Evolutionary conservation across 2,329 filamentous ascomycete species (phyloP).

Genomic region (Paraphaeosphaeria sporulosa): DNA sequence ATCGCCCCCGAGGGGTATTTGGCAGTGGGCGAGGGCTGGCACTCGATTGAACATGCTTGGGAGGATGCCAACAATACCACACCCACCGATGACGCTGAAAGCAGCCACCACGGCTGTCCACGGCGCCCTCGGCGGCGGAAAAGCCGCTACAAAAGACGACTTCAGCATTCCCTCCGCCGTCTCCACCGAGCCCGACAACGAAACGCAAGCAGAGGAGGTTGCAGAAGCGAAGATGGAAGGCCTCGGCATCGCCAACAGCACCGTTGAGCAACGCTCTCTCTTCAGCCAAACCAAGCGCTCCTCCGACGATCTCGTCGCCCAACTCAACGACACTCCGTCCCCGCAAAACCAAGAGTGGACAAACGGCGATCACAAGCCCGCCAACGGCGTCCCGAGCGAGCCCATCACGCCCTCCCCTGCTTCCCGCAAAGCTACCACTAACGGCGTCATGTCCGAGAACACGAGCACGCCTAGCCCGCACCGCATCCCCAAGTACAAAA

Average conservation of each 20-base stretch:
- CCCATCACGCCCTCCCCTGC: slow-evolving; percentile 26
- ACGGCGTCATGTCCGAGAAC: slow-evolving; percentile 4
- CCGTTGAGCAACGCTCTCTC: slow-evolving; percentile 24
- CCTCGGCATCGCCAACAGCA: slow-evolving; percentile 29
- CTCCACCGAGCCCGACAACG: slow-evolving; percentile 28
- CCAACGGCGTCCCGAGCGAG: slow-evolving; percentile 28
- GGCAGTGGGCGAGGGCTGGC: slow-evolving; percentile 44
- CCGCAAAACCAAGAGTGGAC: slow-evolving; percentile 26
- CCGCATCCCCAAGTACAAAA: slow-evolving; percentile 41
- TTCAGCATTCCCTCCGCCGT: slow-evolving; percentile 41
- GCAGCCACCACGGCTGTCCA: slow-evolving; percentile 22
- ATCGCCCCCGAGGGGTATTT: slow-evolving; percentile 38
- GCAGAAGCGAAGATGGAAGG: slow-evolving; percentile 34
- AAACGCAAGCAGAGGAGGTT: slow-evolving; percentile 17
- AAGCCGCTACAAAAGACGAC: slow-evolving; percentile 32
- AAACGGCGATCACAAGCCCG: slow-evolving; percentile 23
- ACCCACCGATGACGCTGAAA: slow-evolving; percentile 30
- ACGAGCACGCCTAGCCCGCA: slow-evolving; percentile 26
- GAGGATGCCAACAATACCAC: slow-evolving; percentile 26
- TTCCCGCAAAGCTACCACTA: slow-evolving; percentile 8
- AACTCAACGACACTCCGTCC: slow-evolving; percentile 36
- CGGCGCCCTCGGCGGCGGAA: slow-evolving; percentile 20
- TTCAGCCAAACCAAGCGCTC: slow-evolving; percentile 46
- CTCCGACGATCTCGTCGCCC: slow-evolving; percentile 43
- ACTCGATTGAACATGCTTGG: slow-evolving; percentile 39